These are phyloP conservation scores for Peniophora sp. DNA, from an alignment of 1,284 basidiomycete species.

Conservation along the genomic window DNA sequence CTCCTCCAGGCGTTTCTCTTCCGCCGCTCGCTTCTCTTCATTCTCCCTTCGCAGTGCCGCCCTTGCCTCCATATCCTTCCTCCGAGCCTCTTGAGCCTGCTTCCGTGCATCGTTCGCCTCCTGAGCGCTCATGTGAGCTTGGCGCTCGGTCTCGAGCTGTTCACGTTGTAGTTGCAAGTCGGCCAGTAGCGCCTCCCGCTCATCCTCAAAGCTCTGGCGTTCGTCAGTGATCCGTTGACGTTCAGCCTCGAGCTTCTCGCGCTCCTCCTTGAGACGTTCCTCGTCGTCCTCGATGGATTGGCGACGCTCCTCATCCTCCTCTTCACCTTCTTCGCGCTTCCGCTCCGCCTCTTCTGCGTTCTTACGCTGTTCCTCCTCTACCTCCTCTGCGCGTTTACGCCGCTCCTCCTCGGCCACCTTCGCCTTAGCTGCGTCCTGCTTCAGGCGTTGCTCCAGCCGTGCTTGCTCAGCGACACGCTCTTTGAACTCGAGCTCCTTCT, in stretches of 20 bases:
- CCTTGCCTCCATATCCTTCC: constrained; percentile 1
- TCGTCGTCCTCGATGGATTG: not conserved
- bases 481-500: constrained; percentile 4
- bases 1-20: not conserved
- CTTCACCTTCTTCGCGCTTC: not conserved
- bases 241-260: constrained; percentile 2
- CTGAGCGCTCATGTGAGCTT: not conserved
- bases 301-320: not conserved
- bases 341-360: not conserved
- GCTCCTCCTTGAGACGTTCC: not conserved
- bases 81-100: constrained; percentile 1
- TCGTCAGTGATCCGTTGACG: constrained; percentile 4
- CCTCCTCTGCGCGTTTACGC: not conserved
- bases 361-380: not conserved
- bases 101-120: not conserved
- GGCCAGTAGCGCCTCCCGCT: constrained; percentile 6
- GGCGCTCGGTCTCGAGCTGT: constrained; percentile 1
- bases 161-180: not conserved
- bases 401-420: not conserved
- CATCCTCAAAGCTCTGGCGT: constrained; percentile 2
- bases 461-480: not conserved
- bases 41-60: constrained; percentile 8
- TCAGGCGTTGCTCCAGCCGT: too few relatives aligned
- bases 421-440: too few relatives aligned
- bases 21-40: constrained; percentile 2